Evolutionary conservation across 768 basidiomycete genomes (phyloP).

Genomic region (Tylopilus felleus): DNA sequence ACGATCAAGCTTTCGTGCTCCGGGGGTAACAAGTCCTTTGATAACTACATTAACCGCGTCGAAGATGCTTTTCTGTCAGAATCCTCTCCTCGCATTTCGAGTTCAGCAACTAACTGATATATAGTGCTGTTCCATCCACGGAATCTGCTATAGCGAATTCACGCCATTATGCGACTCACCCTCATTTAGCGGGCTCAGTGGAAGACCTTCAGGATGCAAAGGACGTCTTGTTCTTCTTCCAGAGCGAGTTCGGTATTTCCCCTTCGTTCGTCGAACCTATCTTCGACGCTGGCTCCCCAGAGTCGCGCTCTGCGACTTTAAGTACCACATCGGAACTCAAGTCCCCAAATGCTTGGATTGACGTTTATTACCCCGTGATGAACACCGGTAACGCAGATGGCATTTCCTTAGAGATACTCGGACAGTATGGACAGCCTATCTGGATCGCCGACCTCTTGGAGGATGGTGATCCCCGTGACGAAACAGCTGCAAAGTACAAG

Average conservation of each 20-base stretch:
- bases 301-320: conserved; percentile 67
- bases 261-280: conserved; percentile 46
- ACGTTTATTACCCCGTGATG: conserved; percentile 84
- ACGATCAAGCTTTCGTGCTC: no score
- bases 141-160: conserved; percentile 59
- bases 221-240: conserved; percentile 64
- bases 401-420: conserved; percentile 64
- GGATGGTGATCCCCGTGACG: conserved; percentile 67
- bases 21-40: no score
- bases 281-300: conserved; percentile 64
- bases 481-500: conserved; percentile 63
- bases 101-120: background rate
- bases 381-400: conserved; percentile 64
- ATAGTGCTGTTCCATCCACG: conserved; percentile 52
- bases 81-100: conserved; percentile 29
- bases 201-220: conserved; percentile 65
- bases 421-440: conserved; percentile 45
- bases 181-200: conserved; percentile 67
- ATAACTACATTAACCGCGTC: no score
- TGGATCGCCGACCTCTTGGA: conserved; percentile 76
- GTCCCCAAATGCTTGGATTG: conserved; percentile 73
- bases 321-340: conserved; percentile 43
- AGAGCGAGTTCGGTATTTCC: conserved; percentile 55
- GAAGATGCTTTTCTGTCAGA: no score
- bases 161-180: conserved; percentile 58